Evolutionary conservation across 2,329 filamentous ascomycete genomes (phyloP).

Genomic region (Colletotrichum tabaci): DNA sequence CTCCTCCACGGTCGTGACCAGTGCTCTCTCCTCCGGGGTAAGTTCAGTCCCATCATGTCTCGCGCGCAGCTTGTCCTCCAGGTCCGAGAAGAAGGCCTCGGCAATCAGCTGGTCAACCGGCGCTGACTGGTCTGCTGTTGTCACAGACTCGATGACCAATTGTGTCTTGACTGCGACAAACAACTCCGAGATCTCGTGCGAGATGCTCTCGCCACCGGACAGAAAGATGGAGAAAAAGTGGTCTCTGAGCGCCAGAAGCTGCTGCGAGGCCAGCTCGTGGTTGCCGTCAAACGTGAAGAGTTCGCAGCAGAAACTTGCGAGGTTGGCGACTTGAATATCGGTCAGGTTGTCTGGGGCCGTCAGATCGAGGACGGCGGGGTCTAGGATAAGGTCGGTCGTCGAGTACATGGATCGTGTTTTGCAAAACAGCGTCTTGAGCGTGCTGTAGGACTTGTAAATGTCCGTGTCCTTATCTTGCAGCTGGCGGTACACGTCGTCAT

Average conservation of each 20-base stretch:
- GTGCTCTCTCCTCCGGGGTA: conserved; percentile 53
- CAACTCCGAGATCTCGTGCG: conserved; percentile 58
- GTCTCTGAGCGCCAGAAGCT: conserved; percentile 62
- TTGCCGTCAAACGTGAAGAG: conserved; percentile 58
- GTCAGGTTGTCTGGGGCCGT: conserved; percentile 52
- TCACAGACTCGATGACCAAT: conserved; percentile 66
- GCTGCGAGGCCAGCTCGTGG: conserved; percentile 50
- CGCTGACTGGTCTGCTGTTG: conserved; percentile 63
- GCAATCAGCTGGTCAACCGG: conserved; percentile 66
- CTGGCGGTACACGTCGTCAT: conserved; percentile 53
- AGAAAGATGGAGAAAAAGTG: conserved; percentile 61
- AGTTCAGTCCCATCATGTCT: conserved; percentile 51
- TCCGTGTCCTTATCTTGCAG: conserved; percentile 53
- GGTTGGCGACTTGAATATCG: conserved; percentile 63
- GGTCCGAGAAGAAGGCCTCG: conserved; percentile 69
- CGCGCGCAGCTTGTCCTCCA: conserved; percentile 64
- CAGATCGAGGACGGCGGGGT: conserved; percentile 49
- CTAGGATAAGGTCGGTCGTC: conserved; percentile 51
- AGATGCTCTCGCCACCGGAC: conserved; percentile 55
- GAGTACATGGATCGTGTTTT: conserved; percentile 53
- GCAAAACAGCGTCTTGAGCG: conserved; percentile 52
- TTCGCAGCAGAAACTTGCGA: conserved; percentile 60
- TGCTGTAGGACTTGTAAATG: conserved; percentile 51
- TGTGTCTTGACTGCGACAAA: conserved; percentile 65
- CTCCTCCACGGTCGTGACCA: conserved; percentile 52